Evolutionary conservation across 306 rosid species (phyloP), one percentile per base, ranked within the genome.

Genomic region (Cicer chorassanicum): DNA sequence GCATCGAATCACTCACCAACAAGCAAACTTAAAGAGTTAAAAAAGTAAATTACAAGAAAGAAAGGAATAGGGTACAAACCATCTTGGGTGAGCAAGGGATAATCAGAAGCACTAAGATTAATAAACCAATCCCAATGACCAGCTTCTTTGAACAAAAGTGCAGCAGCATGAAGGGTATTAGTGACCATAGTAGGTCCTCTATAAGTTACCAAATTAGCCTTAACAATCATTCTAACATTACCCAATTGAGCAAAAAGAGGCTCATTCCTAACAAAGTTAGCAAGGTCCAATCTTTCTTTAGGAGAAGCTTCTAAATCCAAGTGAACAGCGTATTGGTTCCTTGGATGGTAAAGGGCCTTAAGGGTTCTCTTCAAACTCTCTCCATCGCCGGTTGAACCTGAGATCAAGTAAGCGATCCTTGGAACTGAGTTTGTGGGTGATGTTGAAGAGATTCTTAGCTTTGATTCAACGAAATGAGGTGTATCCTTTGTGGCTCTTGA

Each of bases 161-260:
- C 76, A 6, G 85, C 88, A 16, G 88, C 88, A 42, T 84, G 88
- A 60, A 84, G 88, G 38, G 88, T 84, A 50, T 81, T 84, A 0
- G 88, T 71, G 14, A 84, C 85, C 88, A 84, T 84, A 7, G 85
- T 81, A 12, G 85, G 88, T 8, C 88, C 88, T 36, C 88, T 84
- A 14, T 84, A 84, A n/a, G 88, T 84, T 0, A 85, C 84, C 86
- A 85, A 79, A n/a, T 85, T 85, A 4, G 88, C 88, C 82, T 85
- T 85, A 15, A 73, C 71, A 1, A 85, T 8, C 86, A 85, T 82
- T 55, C 74, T 75, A 44, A 85, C 88, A 68, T 85, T 85, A 13
- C 84, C 80, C 67, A 85, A 7, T 45, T 59, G 19, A 4, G 78
- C 44, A 54, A 85, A 85, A 21, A 85, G 56, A 61, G 88, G 84